Base-by-base conservation (phyloP, 2,329 filamentous ascomycete species). In the Didymella segeticola region DNA sequence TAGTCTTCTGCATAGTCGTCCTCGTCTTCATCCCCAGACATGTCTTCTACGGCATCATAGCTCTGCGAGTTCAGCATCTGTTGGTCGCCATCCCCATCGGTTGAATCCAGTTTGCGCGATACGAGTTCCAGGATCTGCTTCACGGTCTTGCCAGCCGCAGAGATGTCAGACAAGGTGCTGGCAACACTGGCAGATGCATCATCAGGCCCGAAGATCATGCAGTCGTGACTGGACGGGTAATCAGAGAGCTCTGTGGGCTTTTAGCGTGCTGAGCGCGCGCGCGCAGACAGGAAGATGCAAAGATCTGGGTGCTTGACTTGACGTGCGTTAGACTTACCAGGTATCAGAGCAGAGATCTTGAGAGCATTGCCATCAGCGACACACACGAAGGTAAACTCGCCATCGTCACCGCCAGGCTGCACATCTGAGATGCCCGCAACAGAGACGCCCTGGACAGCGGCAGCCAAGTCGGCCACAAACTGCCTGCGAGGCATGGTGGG, bases 381-480 rank as follows among this genome's bases (percentile, higher is more conserved):
- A 27, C 75, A 74, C 34, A 67, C 78, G 69, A 93, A 89, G 12
- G 81, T 81, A 51, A 96, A 79, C 51, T 89, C 85, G 43, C 89
- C 90, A 71, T 93, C 89, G 26, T 89, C 87, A 5, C 87, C 85
- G 14, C 89, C 89, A 29, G 78, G 77, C 27, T 76, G 75, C 20
- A 96, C 75, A 27, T 79, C 68, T 41, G 75, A 75, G 41, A 95
- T 78, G 42, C 80, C 75, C 1, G 76, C 58, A 39, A 85, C 76
- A 2, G 64, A 64, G 17, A 74, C 66, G 33, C 68, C 64, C 12
- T 66, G 56, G 6, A 72, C 75, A 7, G 74, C 79, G 36, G 75
- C 73, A 23, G 70, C 77, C 66, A 80, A 75, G 68, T 93, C 88
- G 43, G 79, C 76, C 41, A 86, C 79, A 71, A 90, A 93, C 29